These are phyloP conservation scores for Sanghuangporus baumii DNA, from an alignment of 1,284 basidiomycete species.

Conservation along the genomic window DNA sequence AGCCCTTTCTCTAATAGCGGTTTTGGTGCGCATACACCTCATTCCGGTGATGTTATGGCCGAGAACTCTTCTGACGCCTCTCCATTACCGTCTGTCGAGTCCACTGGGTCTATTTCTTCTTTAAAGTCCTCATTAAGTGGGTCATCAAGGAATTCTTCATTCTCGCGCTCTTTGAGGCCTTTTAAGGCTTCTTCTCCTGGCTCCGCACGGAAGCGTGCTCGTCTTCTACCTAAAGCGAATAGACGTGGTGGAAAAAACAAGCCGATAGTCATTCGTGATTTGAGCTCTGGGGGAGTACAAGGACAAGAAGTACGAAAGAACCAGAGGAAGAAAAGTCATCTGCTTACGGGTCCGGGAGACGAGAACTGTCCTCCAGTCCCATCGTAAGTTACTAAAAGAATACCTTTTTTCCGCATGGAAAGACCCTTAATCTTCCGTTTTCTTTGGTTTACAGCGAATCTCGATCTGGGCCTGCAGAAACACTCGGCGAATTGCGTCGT, in stretches of 20 bases:
- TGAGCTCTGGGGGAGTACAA: background rate
- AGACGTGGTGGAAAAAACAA: constrained; percentile 7
- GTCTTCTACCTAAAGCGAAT: background rate
- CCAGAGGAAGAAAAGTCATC: background rate
- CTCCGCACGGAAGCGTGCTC: background rate
- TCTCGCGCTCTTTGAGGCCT: background rate
- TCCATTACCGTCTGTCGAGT: background rate
- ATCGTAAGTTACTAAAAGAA: background rate
- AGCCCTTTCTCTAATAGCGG: too few species aligned
- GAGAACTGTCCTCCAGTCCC: too few species aligned
- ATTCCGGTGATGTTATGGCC: background rate
- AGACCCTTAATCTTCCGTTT: background rate
- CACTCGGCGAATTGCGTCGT: background rate
- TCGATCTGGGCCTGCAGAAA: background rate
- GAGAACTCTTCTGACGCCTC: background rate
- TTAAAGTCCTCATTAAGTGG: constrained; percentile 1
- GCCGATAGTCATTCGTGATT: constrained; percentile 2
- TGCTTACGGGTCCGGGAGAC: too few species aligned
- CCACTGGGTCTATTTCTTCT: background rate
- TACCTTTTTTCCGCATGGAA: background rate
- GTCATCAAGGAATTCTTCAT: background rate
- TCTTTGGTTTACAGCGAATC: background rate
- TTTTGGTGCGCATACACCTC: too few species aligned
- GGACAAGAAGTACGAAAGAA: background rate
- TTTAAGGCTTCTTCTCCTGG: background rate